Conservation (phyloP, 257 asterid genomes). For the Leptodermis oblonga region DNA sequence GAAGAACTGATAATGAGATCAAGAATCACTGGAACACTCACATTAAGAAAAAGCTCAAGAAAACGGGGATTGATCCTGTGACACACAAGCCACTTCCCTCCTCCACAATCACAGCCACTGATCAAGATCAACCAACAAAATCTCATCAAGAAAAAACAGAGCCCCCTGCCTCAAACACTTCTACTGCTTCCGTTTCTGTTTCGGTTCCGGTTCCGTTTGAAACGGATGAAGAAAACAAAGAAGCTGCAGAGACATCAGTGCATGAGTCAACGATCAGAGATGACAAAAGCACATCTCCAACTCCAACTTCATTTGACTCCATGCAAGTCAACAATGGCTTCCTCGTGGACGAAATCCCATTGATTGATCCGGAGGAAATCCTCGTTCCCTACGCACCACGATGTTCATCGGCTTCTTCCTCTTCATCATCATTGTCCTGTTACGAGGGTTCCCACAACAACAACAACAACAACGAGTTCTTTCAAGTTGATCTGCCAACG, state of each 20-base stretch:
- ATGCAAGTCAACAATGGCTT: slow-evolving; percentile 52
- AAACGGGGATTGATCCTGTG: slow-evolving; percentile 88
- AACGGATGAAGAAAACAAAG: slow-evolving; percentile 8
- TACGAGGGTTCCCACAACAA: slow-evolving; percentile 11
- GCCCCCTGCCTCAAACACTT: neutral
- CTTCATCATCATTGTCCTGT: slow-evolving; percentile 30
- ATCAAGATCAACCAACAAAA: slow-evolving; percentile 19
- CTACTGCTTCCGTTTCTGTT: too few relatives aligned
- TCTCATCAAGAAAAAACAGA: slow-evolving; percentile 13
- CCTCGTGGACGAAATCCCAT: slow-evolving; percentile 71
- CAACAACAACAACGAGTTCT: slow-evolving; percentile 23
- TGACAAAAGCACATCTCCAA: neutral
- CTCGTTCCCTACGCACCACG: slow-evolving; percentile 26
- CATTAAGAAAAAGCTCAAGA: slow-evolving; percentile 76
- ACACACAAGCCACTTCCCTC: slow-evolving; percentile 86
- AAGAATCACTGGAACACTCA: slow-evolving; percentile 97
- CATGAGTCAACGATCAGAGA: slow-evolving; percentile 27
- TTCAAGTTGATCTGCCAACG: slow-evolving; percentile 33
- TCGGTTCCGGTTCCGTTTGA: neutral
- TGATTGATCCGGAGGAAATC: slow-evolving; percentile 65
- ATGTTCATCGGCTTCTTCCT: slow-evolving; percentile 23
- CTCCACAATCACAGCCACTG: slow-evolving; percentile 18
- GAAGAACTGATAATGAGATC: slow-evolving; percentile 94
- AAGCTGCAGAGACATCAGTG: slow-evolving; percentile 16
- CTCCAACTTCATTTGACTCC: slow-evolving; percentile 17